Evolutionary conservation across 2,329 filamentous ascomycete species (phyloP).

Genomic region (Penicillium vulpinum): DNA sequence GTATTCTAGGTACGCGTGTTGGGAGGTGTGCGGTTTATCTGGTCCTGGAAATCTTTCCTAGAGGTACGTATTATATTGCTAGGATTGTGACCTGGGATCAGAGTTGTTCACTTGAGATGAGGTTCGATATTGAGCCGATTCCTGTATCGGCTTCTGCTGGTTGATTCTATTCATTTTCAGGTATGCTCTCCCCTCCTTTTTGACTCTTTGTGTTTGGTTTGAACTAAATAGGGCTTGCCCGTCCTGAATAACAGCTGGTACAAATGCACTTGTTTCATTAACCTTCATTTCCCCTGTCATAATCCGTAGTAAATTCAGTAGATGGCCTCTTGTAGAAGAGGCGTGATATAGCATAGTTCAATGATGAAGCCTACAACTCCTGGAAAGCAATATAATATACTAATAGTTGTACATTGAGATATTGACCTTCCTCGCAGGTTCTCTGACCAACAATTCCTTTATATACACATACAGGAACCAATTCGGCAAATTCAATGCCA

Average conservation of each 20-base stretch:
- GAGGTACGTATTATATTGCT: constrained; percentile 5
- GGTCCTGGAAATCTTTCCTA: neutral
- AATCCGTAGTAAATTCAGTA: neutral
- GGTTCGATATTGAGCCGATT: constrained; percentile 7
- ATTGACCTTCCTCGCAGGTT: constrained; percentile 3
- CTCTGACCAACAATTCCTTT: constrained; percentile 9
- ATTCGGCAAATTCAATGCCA: neutral
- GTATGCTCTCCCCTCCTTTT: neutral
- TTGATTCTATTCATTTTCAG: neutral
- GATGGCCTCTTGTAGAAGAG: neutral
- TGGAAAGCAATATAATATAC: neutral
- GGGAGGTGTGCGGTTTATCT: constrained; percentile 1
- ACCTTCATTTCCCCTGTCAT: neutral
- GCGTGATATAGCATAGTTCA: neutral
- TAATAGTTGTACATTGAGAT: constrained; percentile 16
- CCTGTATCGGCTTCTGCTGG: neutral
- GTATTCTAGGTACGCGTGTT: constrained; percentile 1
- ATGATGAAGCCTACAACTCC: neutral
- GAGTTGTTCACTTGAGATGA: neutral
- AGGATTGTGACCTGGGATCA: neutral
- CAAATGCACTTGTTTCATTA: neutral
- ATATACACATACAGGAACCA: constrained; percentile 19
- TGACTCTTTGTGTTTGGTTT: neutral
- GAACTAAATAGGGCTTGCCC: neutral
- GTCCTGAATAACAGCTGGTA: too few species aligned